Evolutionary conservation across 1,139 yeast genomes (phyloP).

Genomic region (Geotrichum aggregatum): DNA sequence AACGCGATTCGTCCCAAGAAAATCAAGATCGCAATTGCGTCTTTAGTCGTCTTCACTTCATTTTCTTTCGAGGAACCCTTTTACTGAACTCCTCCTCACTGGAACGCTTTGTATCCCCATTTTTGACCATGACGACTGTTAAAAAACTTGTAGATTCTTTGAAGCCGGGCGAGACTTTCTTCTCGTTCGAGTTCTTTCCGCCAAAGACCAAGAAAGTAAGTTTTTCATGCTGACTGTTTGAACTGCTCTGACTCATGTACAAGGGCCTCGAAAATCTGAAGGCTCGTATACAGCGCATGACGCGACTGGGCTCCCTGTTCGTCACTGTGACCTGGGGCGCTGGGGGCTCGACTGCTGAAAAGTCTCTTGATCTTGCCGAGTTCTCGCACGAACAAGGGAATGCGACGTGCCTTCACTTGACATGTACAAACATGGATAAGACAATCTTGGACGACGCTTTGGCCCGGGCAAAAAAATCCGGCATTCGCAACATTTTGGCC

Average conservation of each 20-base stretch:
- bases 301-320: constrained; percentile 79
- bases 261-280: constrained; percentile 75
- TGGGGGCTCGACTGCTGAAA: constrained; percentile 88
- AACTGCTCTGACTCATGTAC: background rate
- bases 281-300: constrained; percentile 85
- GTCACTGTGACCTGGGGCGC: constrained; percentile 98
- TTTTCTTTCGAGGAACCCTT: background rate
- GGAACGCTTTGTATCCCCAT: background rate
- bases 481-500: constrained; percentile 84
- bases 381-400: constrained; percentile 71
- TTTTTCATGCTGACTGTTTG: constrained; percentile 22
- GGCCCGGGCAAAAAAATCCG: constrained; percentile 62
- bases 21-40: background rate
- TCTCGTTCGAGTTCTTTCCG: constrained; percentile 94
- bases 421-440: constrained; percentile 89
- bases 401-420: constrained; percentile 87
- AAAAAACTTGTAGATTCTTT: constrained; percentile 54
- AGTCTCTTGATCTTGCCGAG: constrained; percentile 77
- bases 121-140: constrained; percentile 43
- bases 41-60: background rate
- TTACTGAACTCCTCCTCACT: background rate
- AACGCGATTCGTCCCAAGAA: no score
- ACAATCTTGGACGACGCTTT: constrained; percentile 75
- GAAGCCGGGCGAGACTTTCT: constrained; percentile 54
- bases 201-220: constrained; percentile 77